phyloP scores from a whole-genome alignment of 108 stramenopile species.

The Pseudonitzschia multiseries region DNA sequence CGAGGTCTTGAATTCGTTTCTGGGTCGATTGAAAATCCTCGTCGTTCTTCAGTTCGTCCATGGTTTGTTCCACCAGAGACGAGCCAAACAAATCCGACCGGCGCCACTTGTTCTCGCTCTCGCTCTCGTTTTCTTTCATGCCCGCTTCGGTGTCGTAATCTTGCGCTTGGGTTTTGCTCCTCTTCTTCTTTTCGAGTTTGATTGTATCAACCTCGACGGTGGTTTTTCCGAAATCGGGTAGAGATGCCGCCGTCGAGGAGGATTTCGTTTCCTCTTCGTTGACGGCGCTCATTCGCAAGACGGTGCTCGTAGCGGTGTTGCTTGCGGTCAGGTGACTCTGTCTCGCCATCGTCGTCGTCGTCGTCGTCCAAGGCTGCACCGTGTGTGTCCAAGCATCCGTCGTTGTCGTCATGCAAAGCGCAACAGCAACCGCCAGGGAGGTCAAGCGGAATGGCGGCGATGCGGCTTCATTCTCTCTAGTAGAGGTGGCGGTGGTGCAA shows the following conservation, averaged over 20 bases:
- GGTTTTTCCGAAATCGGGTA: conserved; percentile 59
- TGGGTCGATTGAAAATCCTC: conserved; percentile 67
- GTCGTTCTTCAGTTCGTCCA: conserved; percentile 63
- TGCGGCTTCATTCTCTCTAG: too few species aligned
- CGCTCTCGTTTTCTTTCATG: too few species aligned
- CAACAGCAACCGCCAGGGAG: too few species aligned
- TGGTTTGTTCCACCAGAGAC: conserved; percentile 69
- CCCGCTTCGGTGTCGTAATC: not conserved
- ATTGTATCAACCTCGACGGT: conserved; percentile 54
- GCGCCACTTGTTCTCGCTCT: conserved; percentile 48
- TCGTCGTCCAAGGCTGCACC: too few species aligned
- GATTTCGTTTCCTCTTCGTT: not conserved
- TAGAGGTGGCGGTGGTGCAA: too few species aligned
- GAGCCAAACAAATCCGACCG: conserved; percentile 59
- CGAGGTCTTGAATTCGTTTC: conserved; percentile 52
- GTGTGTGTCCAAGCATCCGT: too few species aligned
- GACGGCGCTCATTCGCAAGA: conserved; percentile 1
- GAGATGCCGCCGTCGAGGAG: not conserved
- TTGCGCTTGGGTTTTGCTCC: not conserved
- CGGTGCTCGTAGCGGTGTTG: not conserved
- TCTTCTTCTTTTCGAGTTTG: conserved; percentile 8
- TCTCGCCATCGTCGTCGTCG: too few species aligned
- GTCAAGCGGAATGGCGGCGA: too few species aligned
- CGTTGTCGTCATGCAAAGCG: too few species aligned
- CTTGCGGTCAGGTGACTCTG: not conserved